Percentiles rank a stretch among this genome's conserved stretches.
Evolutionary conservation across 2,329 filamentous ascomycete species (phyloP).

Genomic region (Dactylellina leptospora): DNA sequence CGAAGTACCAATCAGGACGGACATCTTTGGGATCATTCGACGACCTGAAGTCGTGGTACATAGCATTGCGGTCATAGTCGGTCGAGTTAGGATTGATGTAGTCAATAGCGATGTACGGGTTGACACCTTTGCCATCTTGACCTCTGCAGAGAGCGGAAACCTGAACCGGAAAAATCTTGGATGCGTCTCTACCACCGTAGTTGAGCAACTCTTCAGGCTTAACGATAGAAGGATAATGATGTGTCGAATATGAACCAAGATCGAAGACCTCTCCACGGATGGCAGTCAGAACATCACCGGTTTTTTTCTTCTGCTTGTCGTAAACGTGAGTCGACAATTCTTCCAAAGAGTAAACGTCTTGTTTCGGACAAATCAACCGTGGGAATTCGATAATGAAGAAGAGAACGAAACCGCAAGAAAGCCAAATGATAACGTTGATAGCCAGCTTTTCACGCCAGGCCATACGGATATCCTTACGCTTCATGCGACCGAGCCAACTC

Average conservation of each 20-base stretch:
- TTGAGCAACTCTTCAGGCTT: slow-evolving; percentile 72
- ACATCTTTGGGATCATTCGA: slow-evolving; percentile 75
- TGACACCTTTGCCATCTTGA: slow-evolving; percentile 69
- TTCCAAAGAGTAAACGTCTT: slow-evolving; percentile 81
- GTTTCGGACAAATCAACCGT: slow-evolving; percentile 84
- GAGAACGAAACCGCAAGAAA: slow-evolving; percentile 76
- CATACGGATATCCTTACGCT: slow-evolving; percentile 87
- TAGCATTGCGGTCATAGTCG: slow-evolving; percentile 75
- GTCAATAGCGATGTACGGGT: slow-evolving; percentile 80
- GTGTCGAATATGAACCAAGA: slow-evolving; percentile 74
- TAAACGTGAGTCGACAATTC: slow-evolving; percentile 73
- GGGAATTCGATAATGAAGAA: slow-evolving; percentile 95
- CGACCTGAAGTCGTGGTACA: slow-evolving; percentile 92
- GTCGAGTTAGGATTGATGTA: slow-evolving; percentile 79
- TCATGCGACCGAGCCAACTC: slow-evolving; percentile 79
- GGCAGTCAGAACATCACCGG: slow-evolving; percentile 76
- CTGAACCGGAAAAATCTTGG: slow-evolving; percentile 87
- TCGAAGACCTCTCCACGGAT: slow-evolving; percentile 92
- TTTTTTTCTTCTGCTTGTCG: slow-evolving; percentile 68
- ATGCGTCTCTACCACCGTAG: slow-evolving; percentile 90
- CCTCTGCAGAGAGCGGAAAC: slow-evolving; percentile 91
- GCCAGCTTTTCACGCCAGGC: slow-evolving; percentile 98
- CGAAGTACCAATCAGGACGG: slow-evolving; percentile 88
- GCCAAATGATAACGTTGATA: slow-evolving; percentile 98
- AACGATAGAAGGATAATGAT: slow-evolving; percentile 78